Evolutionary conservation across 495 filamentous ascomycete genomes (phyloP), one percentile per base, ranked within the genome.

Genomic region (Trypethelium eluteriae): DNA sequence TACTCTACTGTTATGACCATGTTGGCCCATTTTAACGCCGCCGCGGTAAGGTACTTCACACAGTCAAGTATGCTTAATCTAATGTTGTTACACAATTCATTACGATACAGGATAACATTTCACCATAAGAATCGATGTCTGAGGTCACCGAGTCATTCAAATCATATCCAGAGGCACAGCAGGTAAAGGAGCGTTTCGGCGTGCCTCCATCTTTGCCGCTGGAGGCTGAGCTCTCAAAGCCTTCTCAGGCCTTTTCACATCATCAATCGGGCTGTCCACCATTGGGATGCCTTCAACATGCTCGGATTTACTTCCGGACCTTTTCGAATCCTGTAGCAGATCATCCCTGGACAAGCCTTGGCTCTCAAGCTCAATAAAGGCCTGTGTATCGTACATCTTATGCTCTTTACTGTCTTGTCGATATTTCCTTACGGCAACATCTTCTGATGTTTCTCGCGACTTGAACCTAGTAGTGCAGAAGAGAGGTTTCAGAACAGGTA

Each of bases 401-500:
- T 7, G 7, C 14, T 44, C 14, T 14, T 7, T 7, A 14, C 41
- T 44, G 6, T 44, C 7, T 44, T 44, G 6, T 44, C 41, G 41
- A 14, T 7, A 44, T 7, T 44, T 44, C 14, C 41, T 7, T 44
- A 14, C 41, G 6, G 41, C 41, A 53, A 25, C 49, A 25, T n/a
- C n/a, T 53, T 5, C 53, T 9, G 53, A 36, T 7, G 7, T 59
- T 35, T 3, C n/a, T 36, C 14, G 18, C 3, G 32, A 14, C 32
- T 36, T 59, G 18, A 6, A 35, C 53, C 32, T 59, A 14, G 32
- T 14, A 36, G 3, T n/a, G 18, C 3, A 59, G 18, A 18, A 34
- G 7, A 59, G 36, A 59, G 53, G 53, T 32, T 59, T 59, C 53
- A 59, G 10, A 34, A 36, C 32, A 9, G 53, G 53, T 36, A 59